phyloP scores from a whole-genome alignment of 75 land plant genomes.

The Ceratopteris richardii region DNA sequence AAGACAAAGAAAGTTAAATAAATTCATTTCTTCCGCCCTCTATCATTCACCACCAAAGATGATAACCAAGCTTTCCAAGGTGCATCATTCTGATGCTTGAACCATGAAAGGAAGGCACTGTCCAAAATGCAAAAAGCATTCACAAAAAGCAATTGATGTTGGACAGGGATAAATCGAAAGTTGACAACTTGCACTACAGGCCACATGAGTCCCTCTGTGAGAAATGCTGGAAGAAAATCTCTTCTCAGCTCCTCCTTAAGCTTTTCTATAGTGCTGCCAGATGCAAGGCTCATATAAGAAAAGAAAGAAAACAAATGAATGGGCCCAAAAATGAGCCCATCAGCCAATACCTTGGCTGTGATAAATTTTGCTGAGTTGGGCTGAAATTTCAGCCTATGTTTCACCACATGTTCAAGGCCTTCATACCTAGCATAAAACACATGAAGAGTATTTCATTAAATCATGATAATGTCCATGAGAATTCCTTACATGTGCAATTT shows the following conservation, averaged over 20 bases:
- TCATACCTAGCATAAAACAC: conserved; percentile 73
- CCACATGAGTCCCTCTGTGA: conserved; percentile 75
- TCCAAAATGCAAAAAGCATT: conserved; percentile 89
- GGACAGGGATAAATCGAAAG: conserved; percentile 84
- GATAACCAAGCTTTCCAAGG: conserved; percentile 77
- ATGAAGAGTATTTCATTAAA: not conserved
- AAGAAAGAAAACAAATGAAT: conserved; percentile 80
- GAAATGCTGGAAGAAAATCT: conserved; percentile 83
- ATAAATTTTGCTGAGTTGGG: conserved; percentile 64
- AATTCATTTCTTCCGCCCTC: too few species aligned
- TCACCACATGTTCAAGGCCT: conserved; percentile 63
- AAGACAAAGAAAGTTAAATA: too few species aligned
- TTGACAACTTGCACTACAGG: conserved; percentile 70
- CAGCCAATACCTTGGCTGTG: conserved; percentile 63
- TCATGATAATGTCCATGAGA: too few species aligned
- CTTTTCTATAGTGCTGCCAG: conserved; percentile 48
- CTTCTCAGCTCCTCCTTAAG: conserved; percentile 74
- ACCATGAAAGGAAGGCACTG: conserved; percentile 91
- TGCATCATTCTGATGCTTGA: conserved; percentile 95
- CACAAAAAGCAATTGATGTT: conserved; percentile 87
- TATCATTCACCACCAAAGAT: conserved; percentile 15
- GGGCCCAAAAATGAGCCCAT: conserved; percentile 83
- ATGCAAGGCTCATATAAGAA: conserved; percentile 77
- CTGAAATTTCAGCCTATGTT: conserved; percentile 28
- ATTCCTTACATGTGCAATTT: too few species aligned